A percentile compares a stretch with the other conserved stretches of the same genome.
Evolutionary conservation across 176 grass and related monocot genomes (phyloP).

Genomic region (Eleusine indica): DNA sequence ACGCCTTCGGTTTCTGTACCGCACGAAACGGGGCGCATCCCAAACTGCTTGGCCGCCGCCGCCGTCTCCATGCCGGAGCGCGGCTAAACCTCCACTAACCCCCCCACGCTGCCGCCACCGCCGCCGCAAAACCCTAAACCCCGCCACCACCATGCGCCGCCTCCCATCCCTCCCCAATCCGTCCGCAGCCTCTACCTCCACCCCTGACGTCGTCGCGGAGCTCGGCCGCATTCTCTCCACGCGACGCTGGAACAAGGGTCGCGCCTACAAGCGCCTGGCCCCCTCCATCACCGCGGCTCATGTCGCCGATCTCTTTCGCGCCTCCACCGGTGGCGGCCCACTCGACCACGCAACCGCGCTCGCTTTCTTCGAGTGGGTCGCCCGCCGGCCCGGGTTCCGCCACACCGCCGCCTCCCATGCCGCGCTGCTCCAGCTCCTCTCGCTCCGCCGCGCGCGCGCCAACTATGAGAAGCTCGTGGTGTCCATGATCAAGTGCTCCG

Average conservation of each 20-base stretch:
- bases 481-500: slow-evolving; percentile 71
- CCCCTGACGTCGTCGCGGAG: slow-evolving; percentile 42
- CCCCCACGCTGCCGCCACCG: not conserved
- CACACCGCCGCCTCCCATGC: slow-evolving; percentile 70
- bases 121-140: slow-evolving; percentile 49
- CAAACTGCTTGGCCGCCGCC: slow-evolving; percentile 19
- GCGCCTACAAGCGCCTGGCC: slow-evolving; percentile 46
- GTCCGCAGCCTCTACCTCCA: slow-evolving; percentile 24
- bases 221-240: slow-evolving; percentile 62
- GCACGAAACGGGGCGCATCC: not conserved
- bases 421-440: slow-evolving; percentile 65
- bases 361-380: slow-evolving; percentile 76
- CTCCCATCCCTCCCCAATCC: slow-evolving; percentile 30
- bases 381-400: slow-evolving; percentile 54
- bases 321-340: slow-evolving; percentile 1
- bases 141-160: slow-evolving; percentile 44
- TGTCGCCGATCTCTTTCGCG: slow-evolving; percentile 57
- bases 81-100: slow-evolving; percentile 38
- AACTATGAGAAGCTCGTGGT: slow-evolving; percentile 63
- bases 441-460: slow-evolving; percentile 34
- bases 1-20: not conserved
- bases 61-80: slow-evolving; percentile 25
- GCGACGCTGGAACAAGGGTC: slow-evolving; percentile 57
- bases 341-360: slow-evolving; percentile 56
- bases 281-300: slow-evolving; percentile 59